phyloP scores from a whole-genome alignment of 805 yeast species.

The Candida nitratophila region DNA sequence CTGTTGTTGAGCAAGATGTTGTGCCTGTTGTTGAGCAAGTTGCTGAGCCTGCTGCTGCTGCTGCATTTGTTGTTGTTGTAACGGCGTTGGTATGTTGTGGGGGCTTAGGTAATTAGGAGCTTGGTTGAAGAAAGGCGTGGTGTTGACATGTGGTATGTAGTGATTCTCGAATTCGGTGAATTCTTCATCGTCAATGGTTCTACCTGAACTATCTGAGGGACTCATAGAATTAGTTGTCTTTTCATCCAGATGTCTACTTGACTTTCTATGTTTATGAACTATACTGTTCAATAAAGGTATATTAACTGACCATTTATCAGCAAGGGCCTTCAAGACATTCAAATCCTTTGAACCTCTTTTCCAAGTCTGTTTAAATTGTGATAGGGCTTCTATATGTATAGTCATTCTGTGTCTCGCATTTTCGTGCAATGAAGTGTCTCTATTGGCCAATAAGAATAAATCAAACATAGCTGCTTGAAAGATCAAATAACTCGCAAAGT shows the following conservation, averaged over 20 bases:
- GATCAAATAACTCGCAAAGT: constrained; percentile 25
- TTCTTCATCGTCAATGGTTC: neutral
- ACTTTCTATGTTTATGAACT: neutral
- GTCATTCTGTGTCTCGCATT: constrained; percentile 14
- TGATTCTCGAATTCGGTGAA: constrained; percentile 1
- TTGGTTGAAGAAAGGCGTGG: neutral
- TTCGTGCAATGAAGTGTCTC: constrained; percentile 13
- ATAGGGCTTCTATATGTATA: constrained; percentile 16
- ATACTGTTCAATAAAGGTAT: neutral
- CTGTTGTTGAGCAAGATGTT: neutral
- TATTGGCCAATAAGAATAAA: constrained; percentile 21
- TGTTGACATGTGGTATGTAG: neutral
- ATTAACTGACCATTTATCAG: constrained; percentile 20
- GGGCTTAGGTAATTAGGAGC: too few relatives aligned
- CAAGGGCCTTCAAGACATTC: constrained; percentile 16
- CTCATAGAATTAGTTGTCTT: neutral
- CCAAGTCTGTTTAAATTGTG: constrained; percentile 21
- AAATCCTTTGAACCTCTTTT: constrained; percentile 24
- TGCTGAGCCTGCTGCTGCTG: neutral
- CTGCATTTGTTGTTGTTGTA: neutral
- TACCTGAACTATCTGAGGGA: neutral
- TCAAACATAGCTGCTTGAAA: constrained; percentile 28
- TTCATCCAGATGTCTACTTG: neutral
- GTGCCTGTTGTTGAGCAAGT: neutral
- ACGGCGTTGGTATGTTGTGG: neutral